phyloP scores from a whole-genome alignment of 176 grass and related monocot species.

The sorghum (Sorghum bicolor) region DNA sequence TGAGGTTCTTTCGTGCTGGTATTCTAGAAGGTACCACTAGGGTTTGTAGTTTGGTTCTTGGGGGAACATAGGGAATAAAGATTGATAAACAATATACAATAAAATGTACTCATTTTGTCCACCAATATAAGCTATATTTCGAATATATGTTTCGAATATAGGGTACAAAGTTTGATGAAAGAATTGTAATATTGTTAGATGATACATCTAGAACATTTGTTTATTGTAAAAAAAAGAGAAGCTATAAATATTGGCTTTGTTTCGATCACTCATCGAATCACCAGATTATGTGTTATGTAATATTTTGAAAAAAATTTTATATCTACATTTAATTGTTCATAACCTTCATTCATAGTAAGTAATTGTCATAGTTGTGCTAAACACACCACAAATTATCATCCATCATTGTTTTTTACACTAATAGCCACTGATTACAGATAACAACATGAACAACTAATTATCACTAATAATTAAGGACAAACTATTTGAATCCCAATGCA shows the following conservation, averaged over 20 bases:
- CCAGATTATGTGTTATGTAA: too few relatives aligned
- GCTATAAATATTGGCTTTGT: background rate
- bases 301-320: background rate
- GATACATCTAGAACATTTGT: background rate
- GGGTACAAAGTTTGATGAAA: too few relatives aligned
- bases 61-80: too few relatives aligned
- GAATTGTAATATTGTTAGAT: too few relatives aligned
- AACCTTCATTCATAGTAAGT: background rate
- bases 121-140: too few relatives aligned
- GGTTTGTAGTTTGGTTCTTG: too few relatives aligned
- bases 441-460: background rate
- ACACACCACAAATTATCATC: background rate
- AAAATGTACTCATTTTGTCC: too few relatives aligned
- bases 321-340: background rate
- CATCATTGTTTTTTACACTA: background rate
- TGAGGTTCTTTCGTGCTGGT: too few relatives aligned
- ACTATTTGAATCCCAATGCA: background rate
- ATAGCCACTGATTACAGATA: background rate
- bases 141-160: too few relatives aligned
- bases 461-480: constrained; percentile 6
- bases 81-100: too few relatives aligned
- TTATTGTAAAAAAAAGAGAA: background rate
- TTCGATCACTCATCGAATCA: background rate
- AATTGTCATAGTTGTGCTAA: background rate
- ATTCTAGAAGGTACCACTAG: too few relatives aligned